Base-by-base conservation (phyloP, 1,139 yeast genomes). In the Yamadazyma diddensiae region DNA sequence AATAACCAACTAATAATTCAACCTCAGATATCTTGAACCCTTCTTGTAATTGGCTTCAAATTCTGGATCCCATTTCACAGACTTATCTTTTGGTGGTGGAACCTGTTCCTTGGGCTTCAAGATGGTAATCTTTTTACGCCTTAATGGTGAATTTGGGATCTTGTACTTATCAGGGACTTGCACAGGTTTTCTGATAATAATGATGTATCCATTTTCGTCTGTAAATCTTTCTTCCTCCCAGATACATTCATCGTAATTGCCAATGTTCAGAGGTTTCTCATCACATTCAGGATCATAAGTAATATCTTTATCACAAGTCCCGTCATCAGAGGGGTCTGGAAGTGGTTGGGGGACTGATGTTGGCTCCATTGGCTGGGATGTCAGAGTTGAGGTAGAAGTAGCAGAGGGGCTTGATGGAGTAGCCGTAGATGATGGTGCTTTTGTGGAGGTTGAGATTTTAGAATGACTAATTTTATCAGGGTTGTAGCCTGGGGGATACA, bases 141-240 rank as follows among this genome's bases (percentile, higher is more conserved):
- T 36, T 9, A 43, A 35, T 5, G 43, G 43, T 6, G 36, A 30
- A n/a, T 34, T 35, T 6, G 47, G 44, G 3, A 42, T 44, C 4
- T 41, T 38, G 26, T 43, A 45, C 24, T 42, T 37, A 11, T 36
- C 30, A 4, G 59, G 50, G 4, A 50, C 56, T 19, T 44, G 43
- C 16, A 53, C 37, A 8, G 60, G 59, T 27, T 41, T 47, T 33
- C 58, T 40, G 25, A 52, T 42, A 15, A 52, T 44, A n/a, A 45
- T 38, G 10, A 53, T 41, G 11, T 42, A 34, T 3, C 59, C 59
- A 25, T 47, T 28, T 21, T 38, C 37, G 30, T 53, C 57, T n/a
- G 41, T 33, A 2, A 47, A 29, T 27, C 53, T 49, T 22, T 45
- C 47, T 38, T 55, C 59, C 37, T 54, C 58, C 58, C 60, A 55